Base-by-base conservation (phyloP, 805 yeast genomes). In the Wickerhamiella spandovensis region DNA sequence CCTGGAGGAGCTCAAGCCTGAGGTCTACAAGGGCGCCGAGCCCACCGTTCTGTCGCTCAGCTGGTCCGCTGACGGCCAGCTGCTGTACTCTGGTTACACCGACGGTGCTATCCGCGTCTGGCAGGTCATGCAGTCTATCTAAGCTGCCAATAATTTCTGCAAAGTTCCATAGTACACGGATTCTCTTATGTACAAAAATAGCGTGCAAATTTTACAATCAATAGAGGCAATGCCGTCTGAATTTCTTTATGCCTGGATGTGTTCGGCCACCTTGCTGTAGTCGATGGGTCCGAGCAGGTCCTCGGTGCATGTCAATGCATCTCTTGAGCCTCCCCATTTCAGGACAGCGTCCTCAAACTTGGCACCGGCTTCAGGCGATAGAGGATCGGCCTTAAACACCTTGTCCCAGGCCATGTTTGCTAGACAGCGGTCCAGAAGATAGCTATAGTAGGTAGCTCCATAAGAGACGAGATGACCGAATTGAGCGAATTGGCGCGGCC, bases 1-100 rank as follows among this genome's bases (percentile, higher is more conserved):
- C 72, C 84, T 88, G 75, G 97, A 89, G 70, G 96, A 89, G 79
- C 84, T 92, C 76, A 89, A 85, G 77, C 97, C 97, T 72, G 97
- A 92, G 78, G 85, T 92, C 67, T 78, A 82, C 67, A 72, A 76
- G 59, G 83, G 86, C 66, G 71, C 72, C 68, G 95, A 87, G 76
- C 97, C 98, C 71, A 95, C 87, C 75, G 90, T 95, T 72, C 78
- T 92, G 72, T 90, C 97, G 62, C 81, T 92, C 72, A 87, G 97
- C 73, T 92, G 99, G 99, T 89, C 97, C 67, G 90, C 95, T 74
- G 98, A 92, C 68, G 98, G 98, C 73, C 97, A 90, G 81, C 87
- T 84, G 84, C 81, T 92, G 76, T 92, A 87, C 73, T 95, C 97
- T 67, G 99, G 99, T 81, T 92, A 92, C 96, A 89, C 97, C 69